These are phyloP conservation scores for Atkinsonella texensis DNA, from an alignment of 2,329 filamentous ascomycete genomes.

Conservation along the genomic window DNA sequence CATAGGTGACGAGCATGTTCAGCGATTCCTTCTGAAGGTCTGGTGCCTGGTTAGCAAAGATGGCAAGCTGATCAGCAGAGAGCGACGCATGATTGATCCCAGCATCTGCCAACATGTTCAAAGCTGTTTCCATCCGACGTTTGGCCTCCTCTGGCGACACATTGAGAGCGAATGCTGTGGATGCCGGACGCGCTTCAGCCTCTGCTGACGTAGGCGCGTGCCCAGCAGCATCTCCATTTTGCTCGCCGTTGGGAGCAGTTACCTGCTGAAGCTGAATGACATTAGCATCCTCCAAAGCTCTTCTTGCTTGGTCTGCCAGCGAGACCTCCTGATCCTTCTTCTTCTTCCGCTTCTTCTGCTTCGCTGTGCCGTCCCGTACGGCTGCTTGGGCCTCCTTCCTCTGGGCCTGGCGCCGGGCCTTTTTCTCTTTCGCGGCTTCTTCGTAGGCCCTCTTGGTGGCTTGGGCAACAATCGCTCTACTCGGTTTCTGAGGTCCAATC, in stretches of 20 bases:
- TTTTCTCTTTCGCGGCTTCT: conserved; percentile 13
- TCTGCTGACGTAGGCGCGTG: conserved; percentile 4
- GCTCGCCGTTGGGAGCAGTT: not conserved
- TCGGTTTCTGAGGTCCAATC: conserved; percentile 15
- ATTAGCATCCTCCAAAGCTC: conserved; percentile 3
- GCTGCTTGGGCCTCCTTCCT: conserved; percentile 14
- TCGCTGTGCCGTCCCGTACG: conserved; percentile 7
- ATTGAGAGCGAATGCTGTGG: conserved; percentile 18
- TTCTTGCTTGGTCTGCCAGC: conserved; percentile 6
- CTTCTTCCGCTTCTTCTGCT: conserved; percentile 17
- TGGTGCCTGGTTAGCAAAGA: conserved; percentile 48
- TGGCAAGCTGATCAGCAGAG: conserved; percentile 43
- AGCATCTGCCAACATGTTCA: conserved; percentile 32
- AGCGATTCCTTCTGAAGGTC: conserved; percentile 42
- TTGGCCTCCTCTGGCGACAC: conserved; percentile 33
- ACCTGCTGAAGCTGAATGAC: conserved; percentile 3
- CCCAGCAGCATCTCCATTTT: not conserved
- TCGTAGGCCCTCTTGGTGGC: conserved; percentile 14
- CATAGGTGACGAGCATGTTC: conserved; percentile 43
- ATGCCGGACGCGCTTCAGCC: conserved; percentile 3
- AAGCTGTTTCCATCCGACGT: conserved; percentile 36
- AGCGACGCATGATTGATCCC: conserved; percentile 40
- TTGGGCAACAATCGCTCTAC: not conserved
- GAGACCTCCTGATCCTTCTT: conserved; percentile 9
- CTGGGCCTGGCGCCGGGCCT: conserved; percentile 15